These are phyloP conservation scores for Triticum timopheevii DNA, from an alignment of 176 grass and related monocot genomes.

Conservation along the genomic window DNA sequence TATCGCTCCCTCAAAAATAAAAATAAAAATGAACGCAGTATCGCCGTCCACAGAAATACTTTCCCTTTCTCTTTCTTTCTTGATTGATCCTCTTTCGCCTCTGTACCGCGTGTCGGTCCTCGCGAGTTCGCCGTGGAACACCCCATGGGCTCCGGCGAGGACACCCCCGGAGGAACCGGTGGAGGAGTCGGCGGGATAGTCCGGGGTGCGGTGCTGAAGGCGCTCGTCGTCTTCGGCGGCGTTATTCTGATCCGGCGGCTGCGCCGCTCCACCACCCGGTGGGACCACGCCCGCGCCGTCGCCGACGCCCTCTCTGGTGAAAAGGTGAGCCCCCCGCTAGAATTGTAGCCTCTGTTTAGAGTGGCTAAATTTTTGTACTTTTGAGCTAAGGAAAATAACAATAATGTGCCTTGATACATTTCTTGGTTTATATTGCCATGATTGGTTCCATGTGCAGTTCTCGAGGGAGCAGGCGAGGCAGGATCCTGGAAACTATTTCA, in stretches of 20 bases:
- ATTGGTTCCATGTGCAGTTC: conserved; percentile 54
- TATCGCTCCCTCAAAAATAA: no score
- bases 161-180: conserved; percentile 27
- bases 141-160: conserved; percentile 62
- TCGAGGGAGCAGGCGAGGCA: conserved; percentile 92
- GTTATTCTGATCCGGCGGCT: conserved; percentile 71
- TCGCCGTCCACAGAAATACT: no score
- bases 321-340: conserved; percentile 42
- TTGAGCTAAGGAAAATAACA: neutral
- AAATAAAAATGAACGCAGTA: no score
- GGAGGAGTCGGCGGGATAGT: conserved; percentile 37
- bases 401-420: neutral
- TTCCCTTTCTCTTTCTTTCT: no score
- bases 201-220: conserved; percentile 73
- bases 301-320: conserved; percentile 81
- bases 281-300: conserved; percentile 87
- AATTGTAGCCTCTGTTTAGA: neutral
- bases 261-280: conserved; percentile 87
- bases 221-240: conserved; percentile 78
- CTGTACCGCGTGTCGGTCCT: conserved; percentile 4
- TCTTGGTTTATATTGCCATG: conserved; percentile 1
- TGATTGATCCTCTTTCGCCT: neutral
- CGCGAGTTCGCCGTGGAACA: conserved; percentile 39
- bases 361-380: neutral
- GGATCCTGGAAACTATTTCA: conserved; percentile 89